Percentiles rank a stretch among this genome's conserved stretches.
phyloP scores from a whole-genome alignment of 1,284 basidiomycete species.

The Leccinum subrobustum region DNA sequence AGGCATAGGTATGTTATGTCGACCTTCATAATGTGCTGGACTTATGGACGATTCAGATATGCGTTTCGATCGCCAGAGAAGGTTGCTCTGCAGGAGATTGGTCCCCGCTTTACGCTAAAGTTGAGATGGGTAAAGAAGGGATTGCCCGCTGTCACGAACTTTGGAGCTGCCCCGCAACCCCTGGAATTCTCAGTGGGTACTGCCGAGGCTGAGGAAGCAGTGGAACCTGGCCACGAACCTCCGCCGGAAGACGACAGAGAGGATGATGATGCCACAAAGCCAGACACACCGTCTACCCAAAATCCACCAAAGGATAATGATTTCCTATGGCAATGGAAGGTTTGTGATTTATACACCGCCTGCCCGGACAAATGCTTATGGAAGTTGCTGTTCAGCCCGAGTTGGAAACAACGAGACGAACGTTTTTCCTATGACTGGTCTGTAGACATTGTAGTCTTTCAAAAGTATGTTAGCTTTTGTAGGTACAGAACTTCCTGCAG shows the following conservation, averaged over 20 bases:
- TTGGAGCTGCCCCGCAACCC: constrained; percentile 57
- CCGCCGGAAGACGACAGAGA: constrained; percentile 12
- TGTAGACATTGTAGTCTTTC: neutral
- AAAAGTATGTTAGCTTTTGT: neutral
- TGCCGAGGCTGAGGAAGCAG: constrained; percentile 31
- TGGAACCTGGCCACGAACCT: constrained; percentile 29
- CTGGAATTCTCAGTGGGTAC: constrained; percentile 61
- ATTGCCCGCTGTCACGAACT: constrained; percentile 73
- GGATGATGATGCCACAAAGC: constrained; percentile 7
- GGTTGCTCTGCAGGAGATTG: constrained; percentile 96
- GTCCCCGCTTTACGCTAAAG: constrained; percentile 96
- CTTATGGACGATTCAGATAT: constrained; percentile 54
- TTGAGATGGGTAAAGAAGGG: constrained; percentile 88
- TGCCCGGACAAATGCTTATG: constrained; percentile 6
- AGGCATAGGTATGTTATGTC: constrained; percentile 71
- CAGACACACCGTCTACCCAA: constrained; percentile 10
- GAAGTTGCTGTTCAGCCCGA: constrained; percentile 53
- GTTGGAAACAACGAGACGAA: constrained; percentile 71
- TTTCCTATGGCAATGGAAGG: constrained; percentile 82
- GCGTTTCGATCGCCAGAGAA: constrained; percentile 90
- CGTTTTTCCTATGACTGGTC: constrained; percentile 67
- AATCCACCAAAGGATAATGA: constrained; percentile 64
- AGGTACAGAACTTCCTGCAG: neutral
- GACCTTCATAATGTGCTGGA: neutral
- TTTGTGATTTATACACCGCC: constrained; percentile 31